phyloP scores from a whole-genome alignment of 2,329 filamentous ascomycete genomes.

The Neonectria faginata region DNA sequence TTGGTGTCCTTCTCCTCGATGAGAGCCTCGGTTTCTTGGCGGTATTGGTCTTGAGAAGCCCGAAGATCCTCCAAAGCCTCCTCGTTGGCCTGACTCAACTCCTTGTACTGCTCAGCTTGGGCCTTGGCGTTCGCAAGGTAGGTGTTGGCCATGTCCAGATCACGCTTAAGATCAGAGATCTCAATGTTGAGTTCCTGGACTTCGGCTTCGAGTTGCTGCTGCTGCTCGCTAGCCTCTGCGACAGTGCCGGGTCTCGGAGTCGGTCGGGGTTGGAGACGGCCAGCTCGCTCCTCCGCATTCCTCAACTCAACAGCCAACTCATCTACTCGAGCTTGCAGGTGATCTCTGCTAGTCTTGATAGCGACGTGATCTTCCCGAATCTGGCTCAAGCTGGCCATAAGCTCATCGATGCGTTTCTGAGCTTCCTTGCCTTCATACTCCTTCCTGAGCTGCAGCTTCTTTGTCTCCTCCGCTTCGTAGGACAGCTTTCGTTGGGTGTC shows the following conservation, averaged over 20 bases:
- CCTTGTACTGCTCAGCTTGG: slow-evolving; percentile 88
- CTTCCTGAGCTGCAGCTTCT: slow-evolving; percentile 84
- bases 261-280: slow-evolving; percentile 83
- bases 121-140: slow-evolving; percentile 85
- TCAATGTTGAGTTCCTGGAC: slow-evolving; percentile 87
- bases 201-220: slow-evolving; percentile 67
- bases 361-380: slow-evolving; percentile 88
- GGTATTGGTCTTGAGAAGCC: slow-evolving; percentile 85
- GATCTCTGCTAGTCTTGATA: slow-evolving; percentile 87
- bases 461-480: slow-evolving; percentile 84
- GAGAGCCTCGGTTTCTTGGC: slow-evolving; percentile 83
- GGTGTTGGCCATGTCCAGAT: slow-evolving; percentile 82
- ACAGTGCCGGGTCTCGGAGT: slow-evolving; percentile 68
- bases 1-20: slow-evolving; percentile 82
- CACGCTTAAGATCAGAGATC: slow-evolving; percentile 86
- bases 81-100: slow-evolving; percentile 87
- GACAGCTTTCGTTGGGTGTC: slow-evolving; percentile 85
- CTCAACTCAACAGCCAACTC: slow-evolving; percentile 90
- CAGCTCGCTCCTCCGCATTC: slow-evolving; percentile 87
- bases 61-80: slow-evolving; percentile 85
- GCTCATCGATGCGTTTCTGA: slow-evolving; percentile 92
- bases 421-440: slow-evolving; percentile 91
- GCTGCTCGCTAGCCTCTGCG: slow-evolving; percentile 58
- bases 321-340: slow-evolving; percentile 88
- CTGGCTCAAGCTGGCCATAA: slow-evolving; percentile 82